phyloP scores from a whole-genome alignment of 148 eudicot species.

The Mesembryanthemum crystallinum region DNA sequence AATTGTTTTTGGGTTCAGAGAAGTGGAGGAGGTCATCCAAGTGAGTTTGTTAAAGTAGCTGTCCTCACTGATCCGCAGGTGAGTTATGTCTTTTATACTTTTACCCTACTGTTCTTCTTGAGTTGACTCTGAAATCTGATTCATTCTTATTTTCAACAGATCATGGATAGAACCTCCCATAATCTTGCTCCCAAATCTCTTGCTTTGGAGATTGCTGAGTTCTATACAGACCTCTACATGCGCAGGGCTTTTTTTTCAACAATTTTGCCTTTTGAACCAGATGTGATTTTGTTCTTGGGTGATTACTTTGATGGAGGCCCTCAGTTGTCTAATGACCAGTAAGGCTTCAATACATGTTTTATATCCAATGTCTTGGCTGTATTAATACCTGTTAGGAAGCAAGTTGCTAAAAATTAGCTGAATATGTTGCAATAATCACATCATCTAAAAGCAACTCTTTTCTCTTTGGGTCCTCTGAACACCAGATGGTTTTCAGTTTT shows the following conservation, averaged over 20 bases:
- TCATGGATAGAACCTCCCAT: conserved; percentile 85
- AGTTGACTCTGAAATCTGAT: not conserved
- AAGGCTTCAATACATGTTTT: conserved; percentile 31
- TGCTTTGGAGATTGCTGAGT: conserved; percentile 63
- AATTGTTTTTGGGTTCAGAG: conserved; percentile 32
- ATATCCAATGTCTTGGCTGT: not conserved
- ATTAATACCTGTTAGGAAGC: not conserved
- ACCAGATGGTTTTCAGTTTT: too few relatives aligned
- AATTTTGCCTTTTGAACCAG: conserved; percentile 72
- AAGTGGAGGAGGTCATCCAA: conserved; percentile 35
- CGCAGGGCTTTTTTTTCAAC: conserved; percentile 79
- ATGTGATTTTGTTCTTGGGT: conserved; percentile 77
- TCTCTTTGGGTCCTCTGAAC: not conserved
- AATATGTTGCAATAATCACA: not conserved
- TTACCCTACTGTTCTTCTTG: not conserved
- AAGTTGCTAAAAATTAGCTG: not conserved
- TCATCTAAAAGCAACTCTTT: not conserved
- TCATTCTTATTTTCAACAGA: conserved; percentile 38
- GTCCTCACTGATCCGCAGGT: conserved; percentile 95
- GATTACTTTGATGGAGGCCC: conserved; percentile 93
- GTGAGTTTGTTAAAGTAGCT: conserved; percentile 69
- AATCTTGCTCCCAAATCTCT: conserved; percentile 70
- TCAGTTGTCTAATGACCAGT: conserved; percentile 67
- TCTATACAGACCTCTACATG: conserved; percentile 87
- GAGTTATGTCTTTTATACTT: conserved; percentile 15